Evolutionary conservation across 2,329 filamentous ascomycete species (phyloP).

Genomic region (Boeremia lycopersici): DNA sequence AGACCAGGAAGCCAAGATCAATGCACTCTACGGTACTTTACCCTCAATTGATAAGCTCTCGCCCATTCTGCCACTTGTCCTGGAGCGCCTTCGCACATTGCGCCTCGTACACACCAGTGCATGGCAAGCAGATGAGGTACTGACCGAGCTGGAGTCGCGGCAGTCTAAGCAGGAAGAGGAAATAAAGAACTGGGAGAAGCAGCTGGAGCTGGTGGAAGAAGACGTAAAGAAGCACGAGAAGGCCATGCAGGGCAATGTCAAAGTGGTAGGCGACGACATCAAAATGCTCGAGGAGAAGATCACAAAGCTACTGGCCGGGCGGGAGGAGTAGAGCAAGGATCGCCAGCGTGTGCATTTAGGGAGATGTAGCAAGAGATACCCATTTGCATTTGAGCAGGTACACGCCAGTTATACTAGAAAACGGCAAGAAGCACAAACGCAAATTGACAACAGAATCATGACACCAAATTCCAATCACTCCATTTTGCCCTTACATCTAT

Average conservation of each 20-base stretch:
- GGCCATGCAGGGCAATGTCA: conserved; percentile 78
- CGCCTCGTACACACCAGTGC: conserved; percentile 86
- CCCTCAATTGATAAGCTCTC: conserved; percentile 86
- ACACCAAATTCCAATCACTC: no score
- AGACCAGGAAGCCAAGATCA: conserved; percentile 85
- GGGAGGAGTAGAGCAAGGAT: conserved; percentile 4
- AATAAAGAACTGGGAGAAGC: conserved; percentile 83
- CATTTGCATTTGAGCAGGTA: conserved; percentile 11
- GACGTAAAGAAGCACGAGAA: conserved; percentile 73
- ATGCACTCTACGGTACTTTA: conserved; percentile 86
- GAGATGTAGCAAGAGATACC: conserved; percentile 9
- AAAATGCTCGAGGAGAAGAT: conserved; percentile 83
- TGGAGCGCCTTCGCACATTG: conserved; percentile 84
- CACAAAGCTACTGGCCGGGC: conserved; percentile 46
- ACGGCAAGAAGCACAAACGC: no score
- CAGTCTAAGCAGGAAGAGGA: conserved; percentile 84
- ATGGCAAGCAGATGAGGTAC: conserved; percentile 76
- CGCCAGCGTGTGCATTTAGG: background rate
- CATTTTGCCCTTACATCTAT: no score
- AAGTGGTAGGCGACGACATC: conserved; percentile 87
- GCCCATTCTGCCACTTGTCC: conserved; percentile 80
- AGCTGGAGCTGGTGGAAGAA: conserved; percentile 77
- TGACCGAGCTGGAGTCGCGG: conserved; percentile 77
- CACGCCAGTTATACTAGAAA: background rate
- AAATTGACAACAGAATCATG: no score